Evolutionary conservation across 768 basidiomycete species (phyloP).

Genomic region (Candolleomyces aberdarensis): DNA sequence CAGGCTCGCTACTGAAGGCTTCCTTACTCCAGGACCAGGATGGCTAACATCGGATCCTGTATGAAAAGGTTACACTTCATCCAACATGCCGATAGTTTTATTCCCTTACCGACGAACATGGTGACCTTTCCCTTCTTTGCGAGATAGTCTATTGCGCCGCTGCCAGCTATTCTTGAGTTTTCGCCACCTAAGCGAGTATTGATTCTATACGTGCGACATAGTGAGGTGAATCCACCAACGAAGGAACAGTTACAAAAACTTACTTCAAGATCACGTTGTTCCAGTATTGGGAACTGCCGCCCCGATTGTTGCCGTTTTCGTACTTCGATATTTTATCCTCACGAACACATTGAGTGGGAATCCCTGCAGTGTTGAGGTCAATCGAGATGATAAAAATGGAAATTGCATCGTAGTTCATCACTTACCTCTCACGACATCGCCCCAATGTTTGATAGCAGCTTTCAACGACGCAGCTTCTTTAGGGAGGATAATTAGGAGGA

Average conservation of each 20-base stretch:
- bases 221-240: background rate
- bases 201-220: conserved; percentile 29
- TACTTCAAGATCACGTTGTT: conserved; percentile 59
- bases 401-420: conserved; percentile 8
- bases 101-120: conserved; percentile 37
- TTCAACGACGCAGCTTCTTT: conserved; percentile 41
- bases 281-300: conserved; percentile 43
- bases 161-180: conserved; percentile 34
- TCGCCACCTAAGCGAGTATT: conserved; percentile 54
- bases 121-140: conserved; percentile 18
- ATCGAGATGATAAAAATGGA: background rate
- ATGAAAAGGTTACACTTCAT: background rate
- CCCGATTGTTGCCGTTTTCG: conserved; percentile 10
- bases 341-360: conserved; percentile 7
- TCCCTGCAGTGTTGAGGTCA: background rate
- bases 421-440: conserved; percentile 31
- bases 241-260: conserved; percentile 6
- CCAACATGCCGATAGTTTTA: background rate
- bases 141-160: conserved; percentile 18
- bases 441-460: conserved; percentile 49
- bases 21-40: conserved; percentile 48
- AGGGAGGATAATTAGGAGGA: conserved; percentile 50
- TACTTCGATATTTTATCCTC: background rate
- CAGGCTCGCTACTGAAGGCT: conserved; percentile 56
- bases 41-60: conserved; percentile 64